Evolutionary conservation across 2,329 filamentous ascomycete species (phyloP), one percentile per base, ranked within the genome.

Genomic region (Zasmidium cellare): DNA sequence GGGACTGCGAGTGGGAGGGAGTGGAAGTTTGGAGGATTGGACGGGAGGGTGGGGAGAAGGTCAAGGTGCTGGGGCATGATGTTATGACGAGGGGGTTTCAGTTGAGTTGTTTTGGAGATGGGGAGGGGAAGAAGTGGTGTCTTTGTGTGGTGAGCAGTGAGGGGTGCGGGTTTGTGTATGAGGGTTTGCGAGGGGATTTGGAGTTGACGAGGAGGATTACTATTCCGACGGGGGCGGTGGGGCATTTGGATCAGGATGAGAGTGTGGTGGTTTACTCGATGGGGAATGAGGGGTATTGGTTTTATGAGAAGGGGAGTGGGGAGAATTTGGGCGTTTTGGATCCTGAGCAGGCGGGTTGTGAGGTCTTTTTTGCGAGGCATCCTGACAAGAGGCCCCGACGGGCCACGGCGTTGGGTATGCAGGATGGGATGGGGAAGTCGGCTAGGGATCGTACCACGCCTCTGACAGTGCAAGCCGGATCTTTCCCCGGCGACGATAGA

Each of bases 61-160:
- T 78, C 24, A 74, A 75, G 1, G 61, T 77, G 2, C 63, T 80
- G 50, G 65, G 73, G 19, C 78, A 80, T 57, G 71, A 77, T 47
- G 74, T 71, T 24, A 71, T 76, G 63, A 80, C 76, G 1, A 69
- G 78, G 67, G 78, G 78, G 12, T 80, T 79, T 51, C 78, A 80
- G 56, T 65, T 80, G 18, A 76, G 73, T 1, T 73, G 74, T 58
- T 28, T 28, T 11, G 25, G 25, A 11, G 25, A 28, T 5, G 25
- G 11, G 5, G 11, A 28, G 25, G 68, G 72, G 58, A 78, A 75
- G 0, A n/a, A n/a, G n/a, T n/a, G n/a, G n/a, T n/a, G n/a, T n/a
- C 72, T 80, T 1, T 79, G 77, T 54, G 77, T 80, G 7, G 77
- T 79, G 0, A 79, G 77, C 0, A 75, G 69, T 14, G 62, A 79